A percentile compares a stretch with the other conserved stretches of the same genome.
phyloP scores from a whole-genome alignment of 768 basidiomycete species.

The Mycena vulgaris region DNA sequence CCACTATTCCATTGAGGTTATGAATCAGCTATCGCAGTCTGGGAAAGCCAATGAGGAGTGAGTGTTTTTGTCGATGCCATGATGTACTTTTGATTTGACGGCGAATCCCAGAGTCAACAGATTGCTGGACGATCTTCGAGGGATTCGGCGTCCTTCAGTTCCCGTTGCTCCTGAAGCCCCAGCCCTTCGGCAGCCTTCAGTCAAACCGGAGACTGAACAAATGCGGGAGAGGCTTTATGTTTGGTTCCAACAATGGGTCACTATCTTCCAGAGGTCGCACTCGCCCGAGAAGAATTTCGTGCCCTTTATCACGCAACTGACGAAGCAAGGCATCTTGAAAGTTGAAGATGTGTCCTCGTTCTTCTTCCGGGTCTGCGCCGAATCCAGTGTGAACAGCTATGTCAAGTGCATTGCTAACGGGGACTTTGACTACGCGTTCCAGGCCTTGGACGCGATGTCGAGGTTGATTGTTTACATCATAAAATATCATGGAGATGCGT shows the following conservation, averaged over 20 bases:
- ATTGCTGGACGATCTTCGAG: slow-evolving; percentile 88
- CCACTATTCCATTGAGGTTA: slow-evolving; percentile 83
- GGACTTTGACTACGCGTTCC: slow-evolving; percentile 86
- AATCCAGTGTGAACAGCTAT: slow-evolving; percentile 93
- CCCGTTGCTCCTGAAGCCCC: slow-evolving; percentile 54
- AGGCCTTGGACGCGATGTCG: slow-evolving; percentile 95
- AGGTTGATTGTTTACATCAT: slow-evolving; percentile 97
- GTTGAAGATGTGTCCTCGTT: slow-evolving; percentile 97
- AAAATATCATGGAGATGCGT: slow-evolving; percentile 98
- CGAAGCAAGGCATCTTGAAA: slow-evolving; percentile 96
- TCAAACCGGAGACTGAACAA: slow-evolving; percentile 81
- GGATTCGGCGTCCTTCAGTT: slow-evolving; percentile 67
- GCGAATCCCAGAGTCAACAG: slow-evolving; percentile 66
- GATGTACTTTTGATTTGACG: slow-evolving; percentile 25
- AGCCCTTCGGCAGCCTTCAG: slow-evolving; percentile 61
- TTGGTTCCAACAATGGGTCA: slow-evolving; percentile 97
- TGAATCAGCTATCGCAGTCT: slow-evolving; percentile 78
- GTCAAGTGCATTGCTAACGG: slow-evolving; percentile 80
- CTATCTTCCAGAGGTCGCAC: slow-evolving; percentile 91
- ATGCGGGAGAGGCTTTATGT: slow-evolving; percentile 81
- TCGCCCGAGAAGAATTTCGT: slow-evolving; percentile 96
- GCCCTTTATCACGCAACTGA: slow-evolving; percentile 96
- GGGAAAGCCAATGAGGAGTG: slow-evolving; percentile 91
- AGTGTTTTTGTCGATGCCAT: slow-evolving; percentile 49
- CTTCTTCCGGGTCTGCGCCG: slow-evolving; percentile 98